Evolutionary conservation across 2,329 filamentous ascomycete genomes (phyloP).

Genomic region (Lecanosticta acicola): DNA sequence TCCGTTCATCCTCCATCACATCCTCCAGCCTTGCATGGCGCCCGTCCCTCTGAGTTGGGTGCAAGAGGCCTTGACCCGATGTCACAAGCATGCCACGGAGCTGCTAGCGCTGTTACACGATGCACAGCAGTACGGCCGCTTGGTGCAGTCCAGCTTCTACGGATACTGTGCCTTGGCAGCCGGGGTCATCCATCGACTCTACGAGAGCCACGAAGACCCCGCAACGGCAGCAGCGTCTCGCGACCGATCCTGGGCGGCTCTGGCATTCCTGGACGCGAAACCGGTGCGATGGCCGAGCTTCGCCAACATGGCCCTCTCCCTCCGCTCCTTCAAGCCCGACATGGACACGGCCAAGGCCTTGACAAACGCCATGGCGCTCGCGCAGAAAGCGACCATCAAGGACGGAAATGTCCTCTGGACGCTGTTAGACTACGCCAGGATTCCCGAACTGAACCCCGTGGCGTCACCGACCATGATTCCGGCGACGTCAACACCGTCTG

Average conservation of each 20-base stretch:
- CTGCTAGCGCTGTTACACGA: constrained; percentile 1
- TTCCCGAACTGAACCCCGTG: constrained; percentile 1
- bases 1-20: constrained; percentile 5
- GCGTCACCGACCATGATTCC: neutral
- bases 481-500: neutral
- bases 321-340: constrained; percentile 1
- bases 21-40: neutral
- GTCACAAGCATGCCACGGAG: constrained; percentile 3
- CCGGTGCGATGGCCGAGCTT: constrained; percentile 2
- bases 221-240: neutral
- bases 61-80: neutral
- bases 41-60: constrained; percentile 1
- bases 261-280: neutral
- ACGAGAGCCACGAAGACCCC: constrained; percentile 5
- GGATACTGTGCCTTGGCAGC: constrained; percentile 1
- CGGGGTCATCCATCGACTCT: constrained; percentile 2
- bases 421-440: constrained; percentile 1
- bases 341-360: constrained; percentile 1
- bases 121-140: constrained; percentile 2
- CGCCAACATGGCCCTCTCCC: constrained; percentile 1
- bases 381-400: neutral
- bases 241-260: neutral
- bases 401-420: constrained; percentile 1
- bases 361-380: neutral
- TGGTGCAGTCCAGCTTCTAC: constrained; percentile 2